These are phyloP conservation scores for Coemansia sp. DNA, from an alignment of 192 early-diverging fungal genomes.

Conservation along the genomic window DNA sequence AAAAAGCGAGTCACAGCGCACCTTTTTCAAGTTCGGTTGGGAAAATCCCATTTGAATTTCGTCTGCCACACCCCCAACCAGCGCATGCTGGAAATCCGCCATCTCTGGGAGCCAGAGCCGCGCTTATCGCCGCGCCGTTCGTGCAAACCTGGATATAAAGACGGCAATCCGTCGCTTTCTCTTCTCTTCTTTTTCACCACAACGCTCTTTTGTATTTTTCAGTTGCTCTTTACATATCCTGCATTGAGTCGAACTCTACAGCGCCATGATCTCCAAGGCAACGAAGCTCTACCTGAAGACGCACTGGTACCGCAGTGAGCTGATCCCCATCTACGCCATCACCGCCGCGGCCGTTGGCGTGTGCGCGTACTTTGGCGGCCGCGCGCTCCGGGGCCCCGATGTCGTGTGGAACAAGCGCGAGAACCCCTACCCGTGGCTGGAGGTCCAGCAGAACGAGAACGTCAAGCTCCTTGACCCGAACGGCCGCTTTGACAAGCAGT, in stretches of 20 bases:
- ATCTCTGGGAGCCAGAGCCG: too few species aligned
- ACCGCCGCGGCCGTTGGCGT: constrained; percentile 36
- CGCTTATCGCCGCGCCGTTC: too few species aligned
- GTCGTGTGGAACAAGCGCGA: constrained; percentile 49
- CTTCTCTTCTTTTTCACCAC: constrained; percentile 6
- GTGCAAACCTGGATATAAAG: too few species aligned
- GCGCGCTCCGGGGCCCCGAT: constrained; percentile 44
- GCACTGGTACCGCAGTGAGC: constrained; percentile 52
- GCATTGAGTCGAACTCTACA: too few species aligned
- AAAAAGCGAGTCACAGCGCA: neutral
- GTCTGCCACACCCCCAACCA: neutral
- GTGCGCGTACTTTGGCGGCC: constrained; percentile 32
- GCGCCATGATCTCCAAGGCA: constrained; percentile 43
- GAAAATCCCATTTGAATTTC: neutral
- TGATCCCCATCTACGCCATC: constrained; percentile 49
- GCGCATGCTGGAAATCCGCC: neutral
- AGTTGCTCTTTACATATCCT: constrained; percentile 15
- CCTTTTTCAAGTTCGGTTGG: neutral
- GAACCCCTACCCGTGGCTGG: constrained; percentile 52
- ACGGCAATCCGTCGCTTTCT: neutral
- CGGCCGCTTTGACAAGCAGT: constrained; percentile 45
- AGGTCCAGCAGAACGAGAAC: constrained; percentile 53
- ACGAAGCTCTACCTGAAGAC: constrained; percentile 46
- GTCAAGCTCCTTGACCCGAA: constrained; percentile 49
- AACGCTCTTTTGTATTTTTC: constrained; percentile 11